Evolutionary conservation across 2,329 filamentous ascomycete genomes (phyloP).

Genomic region (Paecilomyces sp.): DNA sequence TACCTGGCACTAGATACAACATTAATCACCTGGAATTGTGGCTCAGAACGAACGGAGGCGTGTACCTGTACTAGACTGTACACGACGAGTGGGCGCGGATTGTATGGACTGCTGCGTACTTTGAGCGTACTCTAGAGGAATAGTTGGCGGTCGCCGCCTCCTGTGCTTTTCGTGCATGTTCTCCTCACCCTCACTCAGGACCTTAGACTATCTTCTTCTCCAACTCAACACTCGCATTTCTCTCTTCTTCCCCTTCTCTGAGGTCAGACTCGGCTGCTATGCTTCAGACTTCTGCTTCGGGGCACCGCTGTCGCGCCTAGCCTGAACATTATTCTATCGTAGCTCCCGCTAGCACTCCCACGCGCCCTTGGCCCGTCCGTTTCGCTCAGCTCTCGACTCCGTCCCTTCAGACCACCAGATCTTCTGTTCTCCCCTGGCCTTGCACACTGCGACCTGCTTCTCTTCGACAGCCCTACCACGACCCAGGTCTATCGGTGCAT

Average conservation of each 20-base stretch:
- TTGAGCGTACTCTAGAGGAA: not conserved
- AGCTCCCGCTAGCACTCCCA: constrained; percentile 1
- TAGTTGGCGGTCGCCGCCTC: not conserved
- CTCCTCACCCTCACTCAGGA: too few relatives aligned
- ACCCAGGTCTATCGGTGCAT: not conserved
- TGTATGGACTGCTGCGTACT: not conserved
- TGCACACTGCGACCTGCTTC: not conserved
- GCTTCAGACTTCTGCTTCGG: not conserved
- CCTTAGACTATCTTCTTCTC: too few relatives aligned
- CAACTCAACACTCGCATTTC: not conserved
- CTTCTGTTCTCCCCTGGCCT: not conserved
- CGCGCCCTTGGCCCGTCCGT: not conserved
- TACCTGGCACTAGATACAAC: not conserved
- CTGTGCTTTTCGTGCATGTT: not conserved
- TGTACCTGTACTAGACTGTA: not conserved
- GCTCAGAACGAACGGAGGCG: not conserved
- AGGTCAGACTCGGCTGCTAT: not conserved
- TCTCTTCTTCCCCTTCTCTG: not conserved
- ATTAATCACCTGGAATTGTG: not conserved
- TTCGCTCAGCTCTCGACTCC: not conserved
- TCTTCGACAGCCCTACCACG: not conserved
- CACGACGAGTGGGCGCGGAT: not conserved
- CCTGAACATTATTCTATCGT: not conserved
- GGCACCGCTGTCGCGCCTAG: not conserved
- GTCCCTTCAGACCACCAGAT: not conserved